Base-by-base conservation (phyloP, 139 green algal genomes). In the Chlamydomonas urium region DNA sequence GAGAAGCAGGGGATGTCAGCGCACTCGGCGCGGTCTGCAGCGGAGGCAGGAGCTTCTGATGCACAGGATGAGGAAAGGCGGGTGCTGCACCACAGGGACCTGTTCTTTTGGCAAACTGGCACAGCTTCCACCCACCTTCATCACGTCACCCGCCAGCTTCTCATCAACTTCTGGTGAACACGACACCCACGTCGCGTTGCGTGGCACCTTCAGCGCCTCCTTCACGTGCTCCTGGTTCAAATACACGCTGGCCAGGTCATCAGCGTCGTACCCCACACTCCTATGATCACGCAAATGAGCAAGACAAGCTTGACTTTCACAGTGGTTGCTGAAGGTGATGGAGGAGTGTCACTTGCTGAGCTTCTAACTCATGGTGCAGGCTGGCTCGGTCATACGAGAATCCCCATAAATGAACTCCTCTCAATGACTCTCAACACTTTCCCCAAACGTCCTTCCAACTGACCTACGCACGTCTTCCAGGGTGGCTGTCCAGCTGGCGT, bases 61-160 rank as follows among this genome's bases (percentile, higher is more conserved):
- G n/a, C n/a, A n/a, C n/a, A n/a, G n/a, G n/a, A n/a, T n/a, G n/a
- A n/a, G n/a, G n/a, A n/a, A n/a, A n/a, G n/a, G n/a, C n/a, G n/a
- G n/a, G n/a, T 53, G 14, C 45, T 53, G 17, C 45, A n/a, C n/a
- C n/a, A n/a, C n/a, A n/a, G n/a, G n/a, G n/a, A n/a, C n/a, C n/a
- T n/a, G n/a, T n/a, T n/a, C n/a, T n/a, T n/a, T 63, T n/a, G 28
- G 21, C 50, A 60, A 33, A 28, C 6, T 60, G 21, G 19, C 21
- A 60, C 21, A 33, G 19, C 26, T 19, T 31, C 21, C 50, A 60
- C 6, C 4, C 14, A 26, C 66, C 47, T 81, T 79, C 83, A 88
- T 88, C 17, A 88, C 75, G 68, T 88, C 83, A 50, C 76, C 72
- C 0, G 71, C 79, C 71, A 88, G 59, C 3, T 77, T 53, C 2